These are phyloP conservation scores for Ophiocordyceps robertsii DNA, from an alignment of 2,329 filamentous ascomycete genomes.

Conservation along the genomic window DNA sequence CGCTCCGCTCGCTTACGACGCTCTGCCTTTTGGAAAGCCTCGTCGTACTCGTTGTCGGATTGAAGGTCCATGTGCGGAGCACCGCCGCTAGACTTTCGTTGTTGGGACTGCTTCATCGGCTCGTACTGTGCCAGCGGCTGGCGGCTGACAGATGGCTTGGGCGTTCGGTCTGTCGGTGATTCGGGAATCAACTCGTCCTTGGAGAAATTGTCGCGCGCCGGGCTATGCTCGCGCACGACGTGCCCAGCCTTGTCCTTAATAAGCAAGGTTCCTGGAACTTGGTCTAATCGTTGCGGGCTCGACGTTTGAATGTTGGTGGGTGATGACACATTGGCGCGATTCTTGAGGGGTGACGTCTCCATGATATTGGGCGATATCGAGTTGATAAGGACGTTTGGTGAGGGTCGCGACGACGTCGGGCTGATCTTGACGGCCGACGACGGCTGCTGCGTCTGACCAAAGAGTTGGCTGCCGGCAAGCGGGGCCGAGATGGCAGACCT, in stretches of 20 bases:
- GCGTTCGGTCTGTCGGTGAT: conserved; percentile 16
- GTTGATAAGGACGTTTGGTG: conserved; percentile 32
- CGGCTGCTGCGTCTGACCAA: conserved; percentile 38
- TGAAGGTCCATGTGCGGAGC: conserved; percentile 10
- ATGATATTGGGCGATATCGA: conserved; percentile 31
- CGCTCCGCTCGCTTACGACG: conserved; percentile 22
- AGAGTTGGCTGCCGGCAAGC: conserved; percentile 34
- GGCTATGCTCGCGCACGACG: conserved; percentile 11
- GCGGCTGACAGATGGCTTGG: conserved; percentile 9
- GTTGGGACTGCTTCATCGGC: conserved; percentile 31
- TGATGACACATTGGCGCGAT: conserved; percentile 32
- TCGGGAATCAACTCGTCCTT: conserved; percentile 21
- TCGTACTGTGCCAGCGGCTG: conserved; percentile 29
- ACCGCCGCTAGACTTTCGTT: conserved; percentile 18
- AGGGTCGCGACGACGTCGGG: conserved; percentile 45
- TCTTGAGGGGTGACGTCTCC: conserved; percentile 35
- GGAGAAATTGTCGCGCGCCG: conserved; percentile 9
- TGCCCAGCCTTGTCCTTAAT: conserved; percentile 9
- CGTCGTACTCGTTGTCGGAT: conserved; percentile 21
- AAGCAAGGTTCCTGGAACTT: conserved; percentile 15
- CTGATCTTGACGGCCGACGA: conserved; percentile 40
- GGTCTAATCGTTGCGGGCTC: conserved; percentile 23
- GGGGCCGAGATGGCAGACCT: conserved; percentile 19
- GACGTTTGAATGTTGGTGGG: conserved; percentile 26
- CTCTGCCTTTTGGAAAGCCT: conserved; percentile 16